Conservation (phyloP, 441 rosid species). For the Corymbia citriodora region DNA sequence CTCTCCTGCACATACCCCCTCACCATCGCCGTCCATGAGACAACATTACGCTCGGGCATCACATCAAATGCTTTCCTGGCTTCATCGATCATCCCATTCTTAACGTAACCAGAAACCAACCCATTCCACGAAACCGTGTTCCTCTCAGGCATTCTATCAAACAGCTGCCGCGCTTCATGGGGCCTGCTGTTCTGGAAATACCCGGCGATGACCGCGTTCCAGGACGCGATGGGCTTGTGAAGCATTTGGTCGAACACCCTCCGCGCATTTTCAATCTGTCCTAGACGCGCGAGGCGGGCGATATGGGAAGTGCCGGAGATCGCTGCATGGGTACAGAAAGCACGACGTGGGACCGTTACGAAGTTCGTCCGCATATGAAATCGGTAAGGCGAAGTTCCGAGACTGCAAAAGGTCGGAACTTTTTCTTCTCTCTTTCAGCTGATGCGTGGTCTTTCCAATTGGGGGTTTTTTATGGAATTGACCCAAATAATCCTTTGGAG, state of each 20-base stretch:
- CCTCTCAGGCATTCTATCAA: constrained; percentile 62
- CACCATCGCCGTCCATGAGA: constrained; percentile 65
- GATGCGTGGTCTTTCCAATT: background rate
- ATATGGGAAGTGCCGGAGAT: constrained; percentile 30
- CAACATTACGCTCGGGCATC: constrained; percentile 58
- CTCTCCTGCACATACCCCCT: constrained; percentile 57
- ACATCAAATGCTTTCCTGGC: constrained; percentile 45
- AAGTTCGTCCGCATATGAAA: constrained; percentile 22
- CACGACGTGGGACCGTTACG: constrained; percentile 15
- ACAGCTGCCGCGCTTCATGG: constrained; percentile 36
- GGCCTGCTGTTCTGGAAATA: constrained; percentile 54
- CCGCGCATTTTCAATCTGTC: constrained; percentile 53
- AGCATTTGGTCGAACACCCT: constrained; percentile 45
- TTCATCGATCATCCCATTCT: constrained; percentile 45
- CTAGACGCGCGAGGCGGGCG: constrained; percentile 33
- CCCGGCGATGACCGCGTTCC: constrained; percentile 54
- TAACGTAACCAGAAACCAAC: constrained; percentile 59
- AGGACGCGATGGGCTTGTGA: constrained; percentile 29
- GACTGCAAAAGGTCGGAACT: background rate
- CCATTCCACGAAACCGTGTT: constrained; percentile 69
- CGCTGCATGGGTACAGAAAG: constrained; percentile 15
- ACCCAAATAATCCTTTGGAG: background rate
- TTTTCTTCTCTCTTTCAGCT: background rate
- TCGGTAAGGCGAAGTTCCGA: background rate
- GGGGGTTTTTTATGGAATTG: too few relatives aligned